Evolutionary conservation across 495 filamentous ascomycete genomes (phyloP).

Genomic region (Melanomma pulvis-pyrius): DNA sequence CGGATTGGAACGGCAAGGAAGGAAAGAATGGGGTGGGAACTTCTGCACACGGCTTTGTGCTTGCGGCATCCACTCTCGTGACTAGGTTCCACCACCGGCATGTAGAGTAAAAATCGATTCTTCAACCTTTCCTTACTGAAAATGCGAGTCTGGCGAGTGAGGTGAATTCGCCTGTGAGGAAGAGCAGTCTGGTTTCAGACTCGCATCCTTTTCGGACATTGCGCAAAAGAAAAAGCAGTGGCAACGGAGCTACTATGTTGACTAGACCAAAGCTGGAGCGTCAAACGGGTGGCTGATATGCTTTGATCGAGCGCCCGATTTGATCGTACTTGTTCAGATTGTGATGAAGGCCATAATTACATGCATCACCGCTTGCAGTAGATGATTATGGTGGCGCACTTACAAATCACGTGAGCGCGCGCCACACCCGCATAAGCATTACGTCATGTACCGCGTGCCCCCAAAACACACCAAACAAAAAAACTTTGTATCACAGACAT

Average conservation of each 20-base stretch:
- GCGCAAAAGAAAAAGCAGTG: not conserved
- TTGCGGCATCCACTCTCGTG: slow-evolving; percentile 1
- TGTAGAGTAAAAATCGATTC: slow-evolving; percentile 15
- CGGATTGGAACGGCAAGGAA: not conserved
- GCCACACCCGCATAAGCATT: slow-evolving; percentile 31
- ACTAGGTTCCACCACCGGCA: slow-evolving; percentile 1
- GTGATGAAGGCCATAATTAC: not conserved
- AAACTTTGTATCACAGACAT: too few relatives aligned
- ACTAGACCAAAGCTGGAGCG: too few relatives aligned
- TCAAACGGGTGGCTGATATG: too few relatives aligned
- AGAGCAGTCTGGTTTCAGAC: too few relatives aligned
- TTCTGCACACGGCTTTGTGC: slow-evolving; percentile 4
- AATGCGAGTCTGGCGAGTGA: not conserved
- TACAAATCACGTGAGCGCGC: slow-evolving; percentile 30
- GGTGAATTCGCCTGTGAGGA: too few relatives aligned
- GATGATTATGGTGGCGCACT: slow-evolving; percentile 4
- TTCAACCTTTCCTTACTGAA: slow-evolving; percentile 10
- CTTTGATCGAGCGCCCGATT: not conserved
- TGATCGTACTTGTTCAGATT: too few relatives aligned
- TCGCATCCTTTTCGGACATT: too few relatives aligned
- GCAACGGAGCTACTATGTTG: too few relatives aligned
- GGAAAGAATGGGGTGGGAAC: slow-evolving; percentile 5
- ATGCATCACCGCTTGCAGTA: not conserved
- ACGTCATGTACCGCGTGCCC: slow-evolving; percentile 21
- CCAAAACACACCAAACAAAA: not conserved